Percentiles rank a stretch among this genome's conserved stretches.
These are phyloP conservation scores for Chytridium lagenaria DNA, from an alignment of 371 early-diverging fungal genomes.

Conservation along the genomic window DNA sequence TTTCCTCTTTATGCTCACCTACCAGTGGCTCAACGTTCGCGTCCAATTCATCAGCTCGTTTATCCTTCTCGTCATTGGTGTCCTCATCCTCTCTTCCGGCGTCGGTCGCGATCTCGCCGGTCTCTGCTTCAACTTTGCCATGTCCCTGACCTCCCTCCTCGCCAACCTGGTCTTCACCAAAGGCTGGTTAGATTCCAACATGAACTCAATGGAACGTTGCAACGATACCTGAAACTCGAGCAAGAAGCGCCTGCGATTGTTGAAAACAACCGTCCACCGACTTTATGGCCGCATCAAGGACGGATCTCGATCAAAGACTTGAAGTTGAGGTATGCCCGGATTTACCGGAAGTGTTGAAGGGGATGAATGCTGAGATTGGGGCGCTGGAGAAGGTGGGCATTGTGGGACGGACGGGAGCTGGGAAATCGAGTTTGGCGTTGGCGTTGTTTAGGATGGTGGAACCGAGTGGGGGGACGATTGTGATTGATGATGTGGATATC, in stretches of 20 bases:
- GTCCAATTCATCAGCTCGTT: slow-evolving; percentile 70
- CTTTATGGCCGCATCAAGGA: slow-evolving; percentile 72
- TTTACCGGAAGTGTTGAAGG: slow-evolving; percentile 53
- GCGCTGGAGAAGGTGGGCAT: slow-evolving; percentile 65
- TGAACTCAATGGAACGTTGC: slow-evolving; percentile 61
- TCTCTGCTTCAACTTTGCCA: slow-evolving; percentile 70
- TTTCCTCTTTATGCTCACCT: slow-evolving; percentile 76
- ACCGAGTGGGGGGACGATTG: neutral
- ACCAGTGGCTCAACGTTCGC: slow-evolving; percentile 84
- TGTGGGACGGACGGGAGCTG: slow-evolving; percentile 62
- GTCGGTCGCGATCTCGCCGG: slow-evolving; percentile 79
- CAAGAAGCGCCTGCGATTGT: slow-evolving; percentile 71
- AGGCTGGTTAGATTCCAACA: slow-evolving; percentile 79
- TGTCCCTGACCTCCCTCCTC: slow-evolving; percentile 68
- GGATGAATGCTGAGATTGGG: slow-evolving; percentile 63
- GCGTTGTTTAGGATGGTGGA: slow-evolving; percentile 25
- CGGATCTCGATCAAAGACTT: slow-evolving; percentile 57
- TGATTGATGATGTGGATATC: slow-evolving; percentile 16
- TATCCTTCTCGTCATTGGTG: slow-evolving; percentile 74
- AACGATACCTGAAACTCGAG: slow-evolving; percentile 67
- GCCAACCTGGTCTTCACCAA: slow-evolving; percentile 76
- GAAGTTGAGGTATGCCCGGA: slow-evolving; percentile 41
- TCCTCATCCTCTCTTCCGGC: slow-evolving; percentile 56
- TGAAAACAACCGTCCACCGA: slow-evolving; percentile 53
- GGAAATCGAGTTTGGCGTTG: slow-evolving; percentile 49